A percentile compares a stretch with the other conserved stretches of the same genome.
Evolutionary conservation across 139 green algal species (phyloP).

Genomic region (Astrephomene gubernaculifera): DNA sequence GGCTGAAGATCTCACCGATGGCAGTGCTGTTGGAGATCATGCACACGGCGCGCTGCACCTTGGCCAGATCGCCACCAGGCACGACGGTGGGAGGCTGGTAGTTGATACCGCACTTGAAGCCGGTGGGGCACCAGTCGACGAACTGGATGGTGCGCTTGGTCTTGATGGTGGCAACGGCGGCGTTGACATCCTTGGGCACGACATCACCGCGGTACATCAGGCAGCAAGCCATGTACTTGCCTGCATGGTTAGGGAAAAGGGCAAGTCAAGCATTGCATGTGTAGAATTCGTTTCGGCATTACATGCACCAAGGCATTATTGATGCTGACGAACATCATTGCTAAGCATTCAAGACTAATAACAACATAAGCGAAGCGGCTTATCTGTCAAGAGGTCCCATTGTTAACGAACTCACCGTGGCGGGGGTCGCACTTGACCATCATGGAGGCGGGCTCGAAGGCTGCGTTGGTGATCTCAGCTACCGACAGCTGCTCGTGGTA

Average conservation of each 20-base stretch:
- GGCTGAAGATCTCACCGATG: slow-evolving; percentile 98
- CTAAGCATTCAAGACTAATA: not conserved
- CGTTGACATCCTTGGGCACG: slow-evolving; percentile 99
- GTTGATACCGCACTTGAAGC: slow-evolving; percentile 99
- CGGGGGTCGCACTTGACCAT: slow-evolving; percentile 99
- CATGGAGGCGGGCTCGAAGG: slow-evolving; percentile 95
- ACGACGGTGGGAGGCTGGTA: slow-evolving; percentile 99
- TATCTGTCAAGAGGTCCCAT: too few relatives aligned
- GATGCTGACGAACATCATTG: not conserved
- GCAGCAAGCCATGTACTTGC: slow-evolving; percentile 99
- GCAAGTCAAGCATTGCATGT: not conserved
- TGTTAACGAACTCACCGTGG: slow-evolving; percentile 73
- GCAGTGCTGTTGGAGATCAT: slow-evolving; percentile 99
- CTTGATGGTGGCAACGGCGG: slow-evolving; percentile 97
- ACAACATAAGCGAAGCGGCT: slow-evolving; percentile 60
- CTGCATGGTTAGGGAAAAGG: not conserved
- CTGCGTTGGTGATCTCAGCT: slow-evolving; percentile 97
- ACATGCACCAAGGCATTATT: too few relatives aligned
- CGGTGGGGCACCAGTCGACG: slow-evolving; percentile 99
- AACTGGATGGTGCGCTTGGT: slow-evolving; percentile 99
- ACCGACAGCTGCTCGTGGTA: slow-evolving; percentile 99
- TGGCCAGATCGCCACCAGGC: slow-evolving; percentile 96
- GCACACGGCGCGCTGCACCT: slow-evolving; percentile 99
- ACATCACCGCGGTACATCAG: slow-evolving; percentile 99
- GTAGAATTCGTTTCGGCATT: not conserved